Evolutionary conservation across 805 yeast species (phyloP).

Genomic region (Scheffersomyces amazonensis): DNA sequence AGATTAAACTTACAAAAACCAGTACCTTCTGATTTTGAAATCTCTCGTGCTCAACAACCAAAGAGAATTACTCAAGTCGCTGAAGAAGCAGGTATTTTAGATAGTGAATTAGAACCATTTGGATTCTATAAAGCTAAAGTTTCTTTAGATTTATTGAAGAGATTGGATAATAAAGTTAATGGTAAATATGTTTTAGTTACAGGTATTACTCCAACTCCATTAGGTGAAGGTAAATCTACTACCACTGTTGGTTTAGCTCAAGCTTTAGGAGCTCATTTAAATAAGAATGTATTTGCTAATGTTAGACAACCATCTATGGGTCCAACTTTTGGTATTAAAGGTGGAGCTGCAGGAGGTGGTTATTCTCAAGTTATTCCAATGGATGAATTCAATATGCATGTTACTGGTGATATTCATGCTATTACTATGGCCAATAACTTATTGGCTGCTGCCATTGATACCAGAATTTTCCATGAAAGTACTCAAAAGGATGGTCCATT

Average conservation of each 20-base stretch:
- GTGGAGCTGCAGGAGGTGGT: constrained; percentile 93
- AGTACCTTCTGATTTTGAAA: constrained; percentile 79
- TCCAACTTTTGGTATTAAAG: constrained; percentile 84
- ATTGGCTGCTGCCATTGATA: constrained; percentile 82
- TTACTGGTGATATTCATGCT: constrained; percentile 85
- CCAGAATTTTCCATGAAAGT: constrained; percentile 79
- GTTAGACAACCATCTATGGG: constrained; percentile 90
- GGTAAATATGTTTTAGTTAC: constrained; percentile 77
- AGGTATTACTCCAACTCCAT: constrained; percentile 83
- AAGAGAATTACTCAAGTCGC: constrained; percentile 69
- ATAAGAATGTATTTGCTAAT: constrained; percentile 69
- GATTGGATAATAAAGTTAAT: constrained; percentile 56
- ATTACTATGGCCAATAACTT: constrained; percentile 79
- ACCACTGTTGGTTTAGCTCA: constrained; percentile 82
- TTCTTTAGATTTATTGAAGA: constrained; percentile 57
- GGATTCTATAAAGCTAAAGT: constrained; percentile 80
- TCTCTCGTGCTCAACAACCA: constrained; percentile 74
- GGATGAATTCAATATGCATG: constrained; percentile 86
- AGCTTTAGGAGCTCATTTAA: constrained; percentile 74
- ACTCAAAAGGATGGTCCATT: constrained; percentile 74
- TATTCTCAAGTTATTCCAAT: constrained; percentile 84
- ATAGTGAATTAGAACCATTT: constrained; percentile 67
- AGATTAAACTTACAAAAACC: constrained; percentile 56
- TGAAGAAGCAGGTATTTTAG: constrained; percentile 62
- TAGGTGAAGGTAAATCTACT: constrained; percentile 84